These are phyloP conservation scores for Termitomyces sp. DNA, from an alignment of 768 basidiomycete species.

Conservation along the genomic window DNA sequence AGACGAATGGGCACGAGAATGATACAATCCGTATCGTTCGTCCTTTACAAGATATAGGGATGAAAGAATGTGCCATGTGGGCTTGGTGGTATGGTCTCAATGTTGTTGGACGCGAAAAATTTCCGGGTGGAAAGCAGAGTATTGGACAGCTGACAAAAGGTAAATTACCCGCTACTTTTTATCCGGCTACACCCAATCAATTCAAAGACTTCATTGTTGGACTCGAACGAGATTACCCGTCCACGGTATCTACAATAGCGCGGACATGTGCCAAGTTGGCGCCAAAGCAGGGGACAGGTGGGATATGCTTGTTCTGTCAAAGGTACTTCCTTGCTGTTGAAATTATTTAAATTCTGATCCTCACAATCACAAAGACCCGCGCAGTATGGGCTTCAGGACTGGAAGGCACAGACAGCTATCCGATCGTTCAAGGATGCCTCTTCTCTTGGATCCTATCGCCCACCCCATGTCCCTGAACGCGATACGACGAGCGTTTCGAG, in stretches of 20 bases:
- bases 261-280: slow-evolving; percentile 76
- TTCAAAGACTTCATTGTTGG: slow-evolving; percentile 70
- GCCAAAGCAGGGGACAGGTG: slow-evolving; percentile 50
- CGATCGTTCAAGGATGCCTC: slow-evolving; percentile 38
- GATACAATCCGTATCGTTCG: slow-evolving; percentile 47
- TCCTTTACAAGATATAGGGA: slow-evolving; percentile 67
- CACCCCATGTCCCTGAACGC: slow-evolving; percentile 7
- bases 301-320: slow-evolving; percentile 58
- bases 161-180: slow-evolving; percentile 18
- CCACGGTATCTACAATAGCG: slow-evolving; percentile 80
- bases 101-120: slow-evolving; percentile 45
- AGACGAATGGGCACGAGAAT: slow-evolving; percentile 6
- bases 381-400: slow-evolving; percentile 60
- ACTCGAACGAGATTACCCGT: slow-evolving; percentile 78
- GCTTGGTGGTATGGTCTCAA: slow-evolving; percentile 64
- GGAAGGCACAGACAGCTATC: slow-evolving; percentile 74
- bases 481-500: neutral
- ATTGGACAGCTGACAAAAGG: slow-evolving; percentile 69
- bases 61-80: slow-evolving; percentile 77
- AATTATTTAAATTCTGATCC: neutral
- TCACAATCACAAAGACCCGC: slow-evolving; percentile 40
- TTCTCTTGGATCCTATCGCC: slow-evolving; percentile 21
- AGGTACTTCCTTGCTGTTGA: slow-evolving; percentile 32
- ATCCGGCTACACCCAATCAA: neutral
- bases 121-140: slow-evolving; percentile 45